Base-by-base conservation (phyloP, 768 basidiomycete species). In the Hydnomerulius pinastri region DNA sequence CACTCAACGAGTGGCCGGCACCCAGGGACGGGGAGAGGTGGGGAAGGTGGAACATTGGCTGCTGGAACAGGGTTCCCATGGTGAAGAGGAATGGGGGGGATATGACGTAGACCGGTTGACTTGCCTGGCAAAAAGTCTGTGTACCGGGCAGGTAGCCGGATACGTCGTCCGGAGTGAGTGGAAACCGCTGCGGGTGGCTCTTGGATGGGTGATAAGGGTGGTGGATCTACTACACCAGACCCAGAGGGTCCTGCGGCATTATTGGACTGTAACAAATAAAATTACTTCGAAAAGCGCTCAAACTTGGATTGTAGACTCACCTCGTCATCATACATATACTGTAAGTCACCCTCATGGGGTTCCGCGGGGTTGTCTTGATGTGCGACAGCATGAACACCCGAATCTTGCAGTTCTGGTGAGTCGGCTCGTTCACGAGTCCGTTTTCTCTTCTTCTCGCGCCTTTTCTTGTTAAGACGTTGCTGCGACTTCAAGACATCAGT, bases 81-180 rank as follows among this genome's bases (percentile, higher is more conserved):
- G 32, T 27, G 40, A 35, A 17, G 23, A 21, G 17, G 43, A 23
- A 44, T 44, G 29, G 24, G 42, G 2, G 49, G 21, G 27, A 50
- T 41, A 20, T 50, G 42, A 3, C 13, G 29, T 5, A 43, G 35
- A 12, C 27, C n/a, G 3, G 40, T 44, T 13, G 43, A 18, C 12
- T 32, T 44, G 13, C 43, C 48, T 37, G 53, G 53, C 1, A 54
- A 2, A 30, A 23, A 54, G 9, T 54, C 48, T 1, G 4, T 9
- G 17, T 40, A 53, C 4, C 10, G 12, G 4, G 32, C 25, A 2
- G 46, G 51, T 23, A 53, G 24, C 4, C 9, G 15, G 27, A 53
- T 35, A 18, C 3, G 3, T 15, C 27, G 23, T 0, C 51, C 40
- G 2, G 43, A n/a, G 30, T 28, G 1, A 36, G 17, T 36, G 35